Base-by-base conservation (phyloP, 2,329 filamentous ascomycete genomes). In the Clonostachys rhizophaga region DNA sequence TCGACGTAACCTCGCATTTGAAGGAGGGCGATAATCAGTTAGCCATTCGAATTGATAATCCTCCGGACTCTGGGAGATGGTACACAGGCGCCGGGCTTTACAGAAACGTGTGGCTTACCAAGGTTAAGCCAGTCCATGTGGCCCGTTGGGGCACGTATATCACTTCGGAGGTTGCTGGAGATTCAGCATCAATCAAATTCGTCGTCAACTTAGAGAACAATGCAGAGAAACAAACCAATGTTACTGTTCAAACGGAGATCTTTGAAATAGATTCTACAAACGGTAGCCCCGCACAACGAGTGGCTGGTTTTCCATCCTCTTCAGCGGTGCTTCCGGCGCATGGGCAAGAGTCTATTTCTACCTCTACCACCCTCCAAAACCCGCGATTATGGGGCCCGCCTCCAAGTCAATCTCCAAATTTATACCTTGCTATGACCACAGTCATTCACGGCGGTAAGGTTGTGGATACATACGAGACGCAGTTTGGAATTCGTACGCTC, bases 1-100 rank as follows among this genome's bases (percentile, higher is more conserved):
- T 79, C 2, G 70, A 78, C 47, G 61, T 79, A 7, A 78, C 74
- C 0, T 65, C 68, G 0, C 71, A 72, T 47, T 42, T 64, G 6
- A 57, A 60, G 44, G 46, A 52, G 1, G 67, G 64, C 5, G 36
- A 39, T 39, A 39, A 39, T 18, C 36, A 39, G 11, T 18, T 39
- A 18, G 14, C 36, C 10, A 39, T 39, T 8, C 36, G 36, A 39
- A n/a, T 18, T n/a, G 36, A 39, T n/a, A 39, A 18, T 18, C 36
- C 14, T n/a, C 36, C 36, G 3, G 17, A 18, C 10, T 39, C 36
- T n/a, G 17, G 14, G 4, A 10, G 36, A n/a, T 39, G 36, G 36
- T 39, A 39, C 13, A n/a, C 36, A 39, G 17, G 36, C 13, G 36
- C 36, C 8, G 36, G 14, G 17, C 7, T 39, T 18, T 39, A 39